phyloP scores from a whole-genome alignment of 441 rosid species.

The Gossypium gossypioides region DNA sequence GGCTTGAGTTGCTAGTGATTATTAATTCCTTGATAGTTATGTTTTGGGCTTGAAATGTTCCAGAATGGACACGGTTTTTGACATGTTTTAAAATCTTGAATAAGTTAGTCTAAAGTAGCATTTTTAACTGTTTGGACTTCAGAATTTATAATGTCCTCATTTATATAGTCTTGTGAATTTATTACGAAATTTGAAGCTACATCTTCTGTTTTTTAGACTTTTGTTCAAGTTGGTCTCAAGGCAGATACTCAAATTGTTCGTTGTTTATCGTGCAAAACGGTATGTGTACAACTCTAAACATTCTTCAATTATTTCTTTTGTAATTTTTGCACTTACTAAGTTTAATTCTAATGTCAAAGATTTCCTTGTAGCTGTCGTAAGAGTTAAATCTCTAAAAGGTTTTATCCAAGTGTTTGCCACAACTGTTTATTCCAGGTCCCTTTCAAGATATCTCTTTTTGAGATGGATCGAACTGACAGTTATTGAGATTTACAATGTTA shows the following conservation, averaged over 20 bases:
- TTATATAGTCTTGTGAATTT: neutral
- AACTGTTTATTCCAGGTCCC: neutral
- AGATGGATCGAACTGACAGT: neutral
- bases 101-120: neutral
- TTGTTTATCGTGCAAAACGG: slow-evolving; percentile 71
- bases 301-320: neutral
- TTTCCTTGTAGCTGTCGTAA: neutral
- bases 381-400: neutral
- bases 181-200: neutral
- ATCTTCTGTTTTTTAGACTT: slow-evolving; percentile 34
- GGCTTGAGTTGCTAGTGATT: neutral
- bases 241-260: slow-evolving; percentile 50
- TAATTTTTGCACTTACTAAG: neutral
- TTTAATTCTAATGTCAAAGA: neutral
- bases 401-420: neutral
- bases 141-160: neutral
- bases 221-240: slow-evolving; percentile 59
- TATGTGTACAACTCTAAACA: slow-evolving; percentile 20
- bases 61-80: neutral
- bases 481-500: neutral
- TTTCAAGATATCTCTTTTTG: neutral
- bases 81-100: neutral
- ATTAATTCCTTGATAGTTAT: neutral
- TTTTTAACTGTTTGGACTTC: neutral
- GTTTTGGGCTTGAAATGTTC: neutral